Conservation (phyloP, 2,329 filamentous ascomycete species). For the Fusarium napiforme region DNA sequence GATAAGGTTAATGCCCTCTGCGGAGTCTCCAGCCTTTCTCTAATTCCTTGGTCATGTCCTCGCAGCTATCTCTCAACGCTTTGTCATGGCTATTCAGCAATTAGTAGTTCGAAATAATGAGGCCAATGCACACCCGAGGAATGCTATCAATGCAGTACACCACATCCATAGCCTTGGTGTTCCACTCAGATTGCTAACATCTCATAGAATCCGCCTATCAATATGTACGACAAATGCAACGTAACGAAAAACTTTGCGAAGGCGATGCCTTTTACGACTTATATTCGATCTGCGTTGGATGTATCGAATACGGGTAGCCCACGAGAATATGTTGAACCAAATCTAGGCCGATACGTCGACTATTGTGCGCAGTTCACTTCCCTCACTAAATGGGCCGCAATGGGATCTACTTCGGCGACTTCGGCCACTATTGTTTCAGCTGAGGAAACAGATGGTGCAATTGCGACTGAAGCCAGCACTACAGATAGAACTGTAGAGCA, state of each 20-base stretch:
- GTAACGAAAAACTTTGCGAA: not conserved
- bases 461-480: accelerated
- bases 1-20: not conserved
- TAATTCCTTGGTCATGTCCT: no score
- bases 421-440: not conserved
- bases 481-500: not conserved
- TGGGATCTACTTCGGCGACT: no score
- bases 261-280: not conserved
- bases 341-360: not conserved
- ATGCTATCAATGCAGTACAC: not conserved
- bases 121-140: no score
- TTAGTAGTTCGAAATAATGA: no score
- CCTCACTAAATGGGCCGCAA: not conserved
- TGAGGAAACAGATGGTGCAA: accelerated
- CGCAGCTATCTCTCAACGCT: no score
- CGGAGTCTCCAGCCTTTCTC: no score
- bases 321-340: not conserved
- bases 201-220: not conserved
- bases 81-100: no score
- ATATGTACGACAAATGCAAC: not conserved
- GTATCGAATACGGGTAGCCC: not conserved
- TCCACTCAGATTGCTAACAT: accelerated
- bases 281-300: not conserved
- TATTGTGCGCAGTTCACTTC: not conserved
- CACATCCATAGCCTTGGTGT: accelerated